Percentiles rank a stretch among this genome's conserved stretches.
Conservation (phyloP, 1,284 basidiomycete genomes). For the Trametes versicolor region DNA sequence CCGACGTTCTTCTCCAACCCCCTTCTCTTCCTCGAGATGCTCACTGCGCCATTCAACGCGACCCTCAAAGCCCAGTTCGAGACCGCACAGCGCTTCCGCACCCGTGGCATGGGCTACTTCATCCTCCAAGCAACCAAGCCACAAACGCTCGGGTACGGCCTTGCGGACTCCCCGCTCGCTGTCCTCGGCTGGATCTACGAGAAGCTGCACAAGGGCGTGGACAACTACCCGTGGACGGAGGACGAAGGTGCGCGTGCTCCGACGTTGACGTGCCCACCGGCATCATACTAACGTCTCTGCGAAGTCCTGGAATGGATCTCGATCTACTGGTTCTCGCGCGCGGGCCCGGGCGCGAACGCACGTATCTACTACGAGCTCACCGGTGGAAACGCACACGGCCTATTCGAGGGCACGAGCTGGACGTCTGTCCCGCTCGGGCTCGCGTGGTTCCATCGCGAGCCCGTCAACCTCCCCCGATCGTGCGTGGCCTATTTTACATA, state of each 20-base stretch:
- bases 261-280: too few species aligned
- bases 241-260: conserved; percentile 51
- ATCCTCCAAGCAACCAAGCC: conserved; percentile 46
- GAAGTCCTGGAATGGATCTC: conserved; percentile 28
- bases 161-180: conserved; percentile 55
- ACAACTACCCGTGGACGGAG: conserved; percentile 59
- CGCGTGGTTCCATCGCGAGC: conserved; percentile 47
- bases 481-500: conserved; percentile 24
- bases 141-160: conserved; percentile 54
- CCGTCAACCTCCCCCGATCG: conserved; percentile 38
- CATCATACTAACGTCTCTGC: background rate
- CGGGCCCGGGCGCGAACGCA: background rate
- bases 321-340: conserved; percentile 27
- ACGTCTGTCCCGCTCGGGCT: conserved; percentile 44
- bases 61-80: background rate
- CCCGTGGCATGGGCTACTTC: conserved; percentile 44
- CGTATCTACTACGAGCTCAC: conserved; percentile 12
- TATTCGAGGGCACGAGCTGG: conserved; percentile 34
- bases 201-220: conserved; percentile 62
- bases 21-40: conserved; percentile 16
- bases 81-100: conserved; percentile 20
- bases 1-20: conserved; percentile 9
- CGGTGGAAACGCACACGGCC: conserved; percentile 34
- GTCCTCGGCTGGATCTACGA: conserved; percentile 65
- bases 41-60: conserved; percentile 14